phyloP scores from a whole-genome alignment of 2,329 filamentous ascomycete species.

The Celoporthe dispersa region DNA sequence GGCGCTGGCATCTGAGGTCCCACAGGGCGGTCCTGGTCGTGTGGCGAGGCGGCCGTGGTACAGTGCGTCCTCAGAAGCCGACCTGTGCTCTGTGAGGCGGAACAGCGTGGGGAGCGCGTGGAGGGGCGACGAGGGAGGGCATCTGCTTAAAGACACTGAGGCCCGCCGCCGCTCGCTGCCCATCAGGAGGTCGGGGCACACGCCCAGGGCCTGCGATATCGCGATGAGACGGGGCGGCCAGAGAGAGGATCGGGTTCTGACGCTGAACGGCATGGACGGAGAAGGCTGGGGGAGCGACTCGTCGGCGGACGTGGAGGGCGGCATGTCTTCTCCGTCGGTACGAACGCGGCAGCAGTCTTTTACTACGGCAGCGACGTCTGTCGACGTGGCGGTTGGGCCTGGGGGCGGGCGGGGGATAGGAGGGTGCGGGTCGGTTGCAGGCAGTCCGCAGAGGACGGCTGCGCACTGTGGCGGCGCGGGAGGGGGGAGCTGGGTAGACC shows the following conservation, averaged over 20 bases:
- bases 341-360: constrained; percentile 42
- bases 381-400: constrained; percentile 35
- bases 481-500: constrained; percentile 35
- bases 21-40: constrained; percentile 22
- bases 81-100: constrained; percentile 22
- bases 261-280: constrained; percentile 26
- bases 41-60: constrained; percentile 25
- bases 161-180: constrained; percentile 13
- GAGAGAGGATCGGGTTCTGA: constrained; percentile 16
- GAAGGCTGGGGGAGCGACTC: constrained; percentile 36
- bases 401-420: constrained; percentile 26
- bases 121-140: constrained; percentile 15
- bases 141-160: constrained; percentile 14
- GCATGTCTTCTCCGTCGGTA: constrained; percentile 38
- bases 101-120: constrained; percentile 15
- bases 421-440: constrained; percentile 36
- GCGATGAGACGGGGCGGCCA: constrained; percentile 16
- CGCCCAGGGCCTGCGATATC: neutral
- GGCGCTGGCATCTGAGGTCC: constrained; percentile 20
- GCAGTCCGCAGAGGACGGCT: constrained; percentile 30
- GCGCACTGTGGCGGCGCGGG: constrained; percentile 13
- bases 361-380: constrained; percentile 43
- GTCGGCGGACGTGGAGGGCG: constrained; percentile 37
- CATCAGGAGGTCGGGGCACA: constrained; percentile 9
- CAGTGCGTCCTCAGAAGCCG: constrained; percentile 22